phyloP scores from a whole-genome alignment of 805 yeast genomes.

The Candida yuanshanica region DNA sequence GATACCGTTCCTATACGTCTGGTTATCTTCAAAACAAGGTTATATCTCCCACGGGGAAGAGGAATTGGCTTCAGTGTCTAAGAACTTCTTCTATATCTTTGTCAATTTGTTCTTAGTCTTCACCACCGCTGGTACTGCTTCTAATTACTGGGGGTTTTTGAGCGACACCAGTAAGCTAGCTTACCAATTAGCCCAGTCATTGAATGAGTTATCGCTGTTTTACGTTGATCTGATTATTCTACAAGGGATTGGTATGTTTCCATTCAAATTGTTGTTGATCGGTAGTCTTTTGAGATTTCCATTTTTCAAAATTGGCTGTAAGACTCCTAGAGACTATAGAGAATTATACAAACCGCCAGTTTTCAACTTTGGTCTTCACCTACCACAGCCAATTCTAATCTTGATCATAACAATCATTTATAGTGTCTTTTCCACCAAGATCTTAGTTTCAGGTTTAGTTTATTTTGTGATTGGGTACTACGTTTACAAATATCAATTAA shows the following conservation, averaged over 20 bases:
- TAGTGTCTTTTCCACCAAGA: conserved; percentile 86
- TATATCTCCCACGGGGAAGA: conserved; percentile 88
- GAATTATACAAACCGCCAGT: conserved; percentile 77
- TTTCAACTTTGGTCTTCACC: conserved; percentile 86
- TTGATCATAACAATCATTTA: conserved; percentile 81
- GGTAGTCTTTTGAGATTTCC: conserved; percentile 78
- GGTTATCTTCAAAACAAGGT: conserved; percentile 74
- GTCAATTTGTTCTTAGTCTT: conserved; percentile 90
- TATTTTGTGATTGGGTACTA: conserved; percentile 83
- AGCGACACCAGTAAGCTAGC: conserved; percentile 92
- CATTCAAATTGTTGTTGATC: conserved; percentile 71
- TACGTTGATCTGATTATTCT: conserved; percentile 82
- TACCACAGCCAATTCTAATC: conserved; percentile 88
- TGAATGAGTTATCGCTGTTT: conserved; percentile 74
- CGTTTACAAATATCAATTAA: conserved; percentile 84
- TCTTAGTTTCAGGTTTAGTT: conserved; percentile 75
- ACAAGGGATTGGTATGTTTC: conserved; percentile 86
- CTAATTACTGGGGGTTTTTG: conserved; percentile 69
- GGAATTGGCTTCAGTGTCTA: conserved; percentile 84
- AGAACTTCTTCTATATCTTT: conserved; percentile 91
- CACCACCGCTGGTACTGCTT: conserved; percentile 89
- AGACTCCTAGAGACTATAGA: conserved; percentile 78
- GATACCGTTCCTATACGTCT: conserved; percentile 67
- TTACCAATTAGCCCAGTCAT: conserved; percentile 74
- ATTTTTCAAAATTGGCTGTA: conserved; percentile 54